Base-by-base conservation (phyloP, 768 basidiomycete species). In the Crassisporium funariophilum region DNA sequence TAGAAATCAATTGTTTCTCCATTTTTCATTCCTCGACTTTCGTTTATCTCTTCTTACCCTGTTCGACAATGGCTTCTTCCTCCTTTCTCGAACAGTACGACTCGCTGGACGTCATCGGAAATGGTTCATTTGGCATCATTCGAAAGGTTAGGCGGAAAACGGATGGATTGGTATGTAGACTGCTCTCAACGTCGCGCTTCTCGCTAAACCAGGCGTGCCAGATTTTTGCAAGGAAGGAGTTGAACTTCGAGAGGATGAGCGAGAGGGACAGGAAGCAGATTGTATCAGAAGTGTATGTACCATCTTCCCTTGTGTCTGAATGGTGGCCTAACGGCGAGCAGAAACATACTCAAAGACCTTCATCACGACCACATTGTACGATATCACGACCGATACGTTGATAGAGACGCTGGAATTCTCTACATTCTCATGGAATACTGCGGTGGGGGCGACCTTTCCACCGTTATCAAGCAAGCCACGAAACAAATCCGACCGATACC, bases 361-460 rank as follows among this genome's bases (percentile, higher is more conserved):
- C 81, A 92, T 57, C 92, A 98, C 68, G 89, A 91, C 63, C 88
- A 98, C 68, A 98, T 98, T 53, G 97, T 99, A 51, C 90, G 90
- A 57, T 95, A 95, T 67, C 85, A 91, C 57, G 93, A 97, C 75
- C 80, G 93, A 51, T 76, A 88, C 61, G 91, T 98, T 47, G 97
- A 99, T 73, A 77, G 88, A 52, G 90, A 94, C 41, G 76, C 76
- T 19, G 92, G 92, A 16, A 89, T 94, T 46, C 81, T 98, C 35
- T 98, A 98, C 66, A 98, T 99, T 52, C 77, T 98, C 55, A 99
- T 98, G 97, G 97, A 99, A 72, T 98, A 92, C 65, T 99, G 97
- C 61, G 94, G 92, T 4, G 95, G 94, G 16, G 97, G 97, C 10
- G 97, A 99, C 71, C 79, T 99, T 44, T 91, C 91, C 1, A 73